phyloP scores from a whole-genome alignment of 352 stramenopile genomes.

The Globisporangium mamillatum region DNA sequence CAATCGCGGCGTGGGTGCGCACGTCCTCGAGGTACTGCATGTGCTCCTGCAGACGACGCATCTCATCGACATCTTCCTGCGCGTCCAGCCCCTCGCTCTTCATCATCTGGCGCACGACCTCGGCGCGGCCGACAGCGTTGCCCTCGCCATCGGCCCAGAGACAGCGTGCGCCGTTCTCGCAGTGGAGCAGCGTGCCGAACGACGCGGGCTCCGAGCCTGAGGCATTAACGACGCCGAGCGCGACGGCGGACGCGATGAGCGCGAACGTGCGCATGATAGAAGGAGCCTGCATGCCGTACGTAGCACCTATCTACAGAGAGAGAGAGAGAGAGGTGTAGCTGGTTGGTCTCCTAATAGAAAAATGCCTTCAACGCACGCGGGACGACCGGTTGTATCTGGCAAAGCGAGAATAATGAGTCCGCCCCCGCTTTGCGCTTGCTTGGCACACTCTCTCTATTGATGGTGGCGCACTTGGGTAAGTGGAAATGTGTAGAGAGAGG shows the following conservation, averaged over 20 bases:
- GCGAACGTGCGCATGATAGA: slow-evolving; percentile 11
- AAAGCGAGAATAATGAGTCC: neutral
- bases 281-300: slow-evolving; percentile 1
- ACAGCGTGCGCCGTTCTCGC: slow-evolving; percentile 31
- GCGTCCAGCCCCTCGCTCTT: slow-evolving; percentile 34
- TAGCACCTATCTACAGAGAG: neutral
- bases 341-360: slow-evolving; percentile 9
- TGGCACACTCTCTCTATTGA: neutral
- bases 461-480: neutral
- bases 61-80: slow-evolving; percentile 29
- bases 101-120: slow-evolving; percentile 67
- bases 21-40: slow-evolving; percentile 72
- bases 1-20: slow-evolving; percentile 35
- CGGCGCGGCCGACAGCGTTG: slow-evolving; percentile 27
- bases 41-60: slow-evolving; percentile 53
- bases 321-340: neutral
- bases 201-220: slow-evolving; percentile 15
- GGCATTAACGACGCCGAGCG: slow-evolving; percentile 8
- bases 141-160: slow-evolving; percentile 54
- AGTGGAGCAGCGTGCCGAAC: slow-evolving; percentile 62
- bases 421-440: neutral
- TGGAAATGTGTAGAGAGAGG: neutral
- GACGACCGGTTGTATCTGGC: neutral
- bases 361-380: neutral
- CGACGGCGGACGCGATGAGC: slow-evolving; percentile 10